Base-by-base conservation (phyloP, 148 eudicot genomes). In the Chenopodium suecicum region DNA sequence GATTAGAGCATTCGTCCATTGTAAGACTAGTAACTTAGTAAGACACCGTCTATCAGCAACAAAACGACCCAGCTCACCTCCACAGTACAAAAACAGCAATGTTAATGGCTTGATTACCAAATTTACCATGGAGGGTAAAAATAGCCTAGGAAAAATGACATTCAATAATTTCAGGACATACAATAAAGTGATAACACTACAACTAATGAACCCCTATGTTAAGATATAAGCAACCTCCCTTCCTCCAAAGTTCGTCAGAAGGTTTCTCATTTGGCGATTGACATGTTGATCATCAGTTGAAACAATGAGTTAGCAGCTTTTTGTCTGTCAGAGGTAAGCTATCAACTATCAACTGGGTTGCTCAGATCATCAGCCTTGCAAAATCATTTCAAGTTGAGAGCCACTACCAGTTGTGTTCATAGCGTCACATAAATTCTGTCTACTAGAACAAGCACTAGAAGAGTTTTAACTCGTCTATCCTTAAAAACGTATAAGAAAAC, bases 31-130 rank as follows among this genome's bases (percentile, higher is more conserved):
- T 31, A 31, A 31, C 32, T 31, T 31, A 31, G 32, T 80, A 71
- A 94, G 95, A 83, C 84, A 86, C 66, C 91, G 85, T 82, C 85
- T 96, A 50, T 94, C 98, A 74, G 97, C 91, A 79, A 94, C 89
- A 87, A 96, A 96, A 78, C 98, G 94, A 46, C 91, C 85, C 75
- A 96, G 80, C 81, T 96, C 99, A 90, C 94, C 99, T 84, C 99
- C 94, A 83, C 84, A 90, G 19, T 69, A 32, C 78, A 62, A 77
- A 68, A 83, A 52, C 47, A 66, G 27, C 17, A 56, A 19, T 70
- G 88, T 86, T 74, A 86, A 47, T 78, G 54, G 27, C 37, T 80
- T 58, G 1, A 23, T 32, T 54, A 66, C 65, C 22, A 67, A 67
- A 6, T 41, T 41, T 41, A 41, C 44, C 44, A 5, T 22, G 0